These are phyloP conservation scores for Trifolium subterraneum DNA, from an alignment of 306 rosid genomes.

Conservation along the genomic window DNA sequence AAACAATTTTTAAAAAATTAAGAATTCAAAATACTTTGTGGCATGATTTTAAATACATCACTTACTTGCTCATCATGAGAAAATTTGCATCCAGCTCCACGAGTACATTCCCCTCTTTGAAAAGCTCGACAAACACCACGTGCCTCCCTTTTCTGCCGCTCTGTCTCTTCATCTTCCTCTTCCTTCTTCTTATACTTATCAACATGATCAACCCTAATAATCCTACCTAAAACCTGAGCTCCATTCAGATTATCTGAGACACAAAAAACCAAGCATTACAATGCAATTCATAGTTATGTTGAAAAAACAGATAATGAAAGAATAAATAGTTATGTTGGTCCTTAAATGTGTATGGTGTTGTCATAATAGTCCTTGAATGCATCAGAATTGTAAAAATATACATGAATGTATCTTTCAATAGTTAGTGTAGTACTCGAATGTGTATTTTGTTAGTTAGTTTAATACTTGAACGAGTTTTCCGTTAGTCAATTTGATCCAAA, in stretches of 20 bases:
- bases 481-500: not conserved
- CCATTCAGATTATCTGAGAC: constrained; percentile 84
- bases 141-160: constrained; percentile 79
- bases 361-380: not conserved
- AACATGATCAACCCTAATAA: constrained; percentile 89
- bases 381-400: not conserved
- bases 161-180: constrained; percentile 91
- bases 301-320: not conserved
- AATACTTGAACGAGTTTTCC: too few relatives aligned
- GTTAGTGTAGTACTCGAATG: not conserved
- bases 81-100: constrained; percentile 89
- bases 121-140: constrained; percentile 96
- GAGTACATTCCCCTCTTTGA: constrained; percentile 90
- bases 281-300: not conserved
- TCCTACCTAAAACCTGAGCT: constrained; percentile 79
- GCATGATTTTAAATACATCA: constrained; percentile 7
- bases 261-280: constrained; percentile 10
- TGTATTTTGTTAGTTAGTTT: not conserved
- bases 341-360: not conserved
- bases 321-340: too few relatives aligned
- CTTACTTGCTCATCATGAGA: constrained; percentile 89
- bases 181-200: constrained; percentile 84
- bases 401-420: not conserved
- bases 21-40: constrained; percentile 2
- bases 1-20: not conserved